Conservation (phyloP, 1,284 basidiomycete species). For the Pulchroboletus neoregius region DNA sequence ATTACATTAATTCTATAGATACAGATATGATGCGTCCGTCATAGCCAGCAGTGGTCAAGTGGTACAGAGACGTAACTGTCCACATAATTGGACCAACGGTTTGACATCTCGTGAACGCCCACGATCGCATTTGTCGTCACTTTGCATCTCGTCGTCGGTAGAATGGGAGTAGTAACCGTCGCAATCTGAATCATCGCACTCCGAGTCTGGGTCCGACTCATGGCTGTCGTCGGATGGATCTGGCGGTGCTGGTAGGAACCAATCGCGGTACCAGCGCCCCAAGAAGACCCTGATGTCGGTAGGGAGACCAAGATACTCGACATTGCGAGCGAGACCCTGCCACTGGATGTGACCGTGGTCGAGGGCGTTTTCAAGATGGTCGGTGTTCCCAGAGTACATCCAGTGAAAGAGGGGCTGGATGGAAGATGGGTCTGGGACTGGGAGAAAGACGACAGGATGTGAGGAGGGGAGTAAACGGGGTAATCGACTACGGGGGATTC, state of each 20-base stretch:
- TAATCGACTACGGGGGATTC: slow-evolving; percentile 45
- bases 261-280: slow-evolving; percentile 58
- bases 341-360: slow-evolving; percentile 58
- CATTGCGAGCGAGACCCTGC: slow-evolving; percentile 78
- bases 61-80: slow-evolving; percentile 16
- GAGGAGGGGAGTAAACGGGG: slow-evolving; percentile 64
- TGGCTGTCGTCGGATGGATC: slow-evolving; percentile 17
- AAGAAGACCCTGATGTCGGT: slow-evolving; percentile 67
- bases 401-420: slow-evolving; percentile 70
- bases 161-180: slow-evolving; percentile 31
- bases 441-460: slow-evolving; percentile 66
- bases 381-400: slow-evolving; percentile 71
- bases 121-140: slow-evolving; percentile 20
- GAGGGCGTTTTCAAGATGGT: slow-evolving; percentile 57
- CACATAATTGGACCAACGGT: slow-evolving; percentile 19
- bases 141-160: slow-evolving; percentile 21
- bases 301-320: slow-evolving; percentile 70
- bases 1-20: too few relatives aligned
- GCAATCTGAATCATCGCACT: slow-evolving; percentile 11
- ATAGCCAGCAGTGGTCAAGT: neutral
- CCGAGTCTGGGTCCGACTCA: slow-evolving; percentile 24
- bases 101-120: slow-evolving; percentile 26
- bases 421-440: slow-evolving; percentile 72
- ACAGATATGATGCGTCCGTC: too few relatives aligned
- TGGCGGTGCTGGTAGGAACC: slow-evolving; percentile 41